Evolutionary conservation across 345 rosid species (phyloP).

Genomic region (Zanthoxylum bungeanum): DNA sequence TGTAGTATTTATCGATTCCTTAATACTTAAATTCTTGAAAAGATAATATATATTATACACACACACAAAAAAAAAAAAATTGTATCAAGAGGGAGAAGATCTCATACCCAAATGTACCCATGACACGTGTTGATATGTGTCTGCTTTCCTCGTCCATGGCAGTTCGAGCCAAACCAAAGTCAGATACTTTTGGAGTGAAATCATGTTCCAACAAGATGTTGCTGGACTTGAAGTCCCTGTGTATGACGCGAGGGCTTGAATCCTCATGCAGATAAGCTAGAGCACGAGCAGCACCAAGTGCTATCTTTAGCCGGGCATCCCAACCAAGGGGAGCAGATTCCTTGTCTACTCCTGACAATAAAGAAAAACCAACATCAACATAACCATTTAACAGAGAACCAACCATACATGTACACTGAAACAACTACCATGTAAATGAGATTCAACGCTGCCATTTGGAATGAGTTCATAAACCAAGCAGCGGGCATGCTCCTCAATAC

Average conservation of each 20-base stretch:
- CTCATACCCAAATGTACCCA: conserved; percentile 96
- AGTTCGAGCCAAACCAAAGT: conserved; percentile 92
- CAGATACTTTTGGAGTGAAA: conserved; percentile 91
- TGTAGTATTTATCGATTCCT: not conserved
- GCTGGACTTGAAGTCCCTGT: conserved; percentile 95
- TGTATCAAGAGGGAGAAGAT: not conserved
- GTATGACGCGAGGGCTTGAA: conserved; percentile 93
- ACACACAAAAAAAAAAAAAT: too few species aligned
- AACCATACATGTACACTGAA: not conserved
- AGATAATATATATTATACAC: not conserved
- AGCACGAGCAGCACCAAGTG: conserved; percentile 96
- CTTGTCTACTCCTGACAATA: conserved; percentile 62
- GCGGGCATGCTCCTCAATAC: conserved; percentile 76
- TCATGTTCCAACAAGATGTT: conserved; percentile 91
- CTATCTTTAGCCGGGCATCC: conserved; percentile 89
- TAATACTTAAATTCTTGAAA: not conserved
- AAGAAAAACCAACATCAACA: not conserved
- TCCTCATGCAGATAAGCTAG: conserved; percentile 96
- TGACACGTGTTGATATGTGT: conserved; percentile 94
- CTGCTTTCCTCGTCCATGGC: conserved; percentile 85
- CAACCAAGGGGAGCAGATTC: conserved; percentile 77
- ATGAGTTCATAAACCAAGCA: conserved; percentile 92
- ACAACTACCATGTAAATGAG: conserved; percentile 81
- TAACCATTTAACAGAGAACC: conserved; percentile 8
- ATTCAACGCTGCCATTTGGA: conserved; percentile 95